Percentiles rank a stretch among this genome's conserved stretches.
These are phyloP conservation scores for Candida neerlandica DNA, from an alignment of 1,139 yeast species.

Conservation along the genomic window DNA sequence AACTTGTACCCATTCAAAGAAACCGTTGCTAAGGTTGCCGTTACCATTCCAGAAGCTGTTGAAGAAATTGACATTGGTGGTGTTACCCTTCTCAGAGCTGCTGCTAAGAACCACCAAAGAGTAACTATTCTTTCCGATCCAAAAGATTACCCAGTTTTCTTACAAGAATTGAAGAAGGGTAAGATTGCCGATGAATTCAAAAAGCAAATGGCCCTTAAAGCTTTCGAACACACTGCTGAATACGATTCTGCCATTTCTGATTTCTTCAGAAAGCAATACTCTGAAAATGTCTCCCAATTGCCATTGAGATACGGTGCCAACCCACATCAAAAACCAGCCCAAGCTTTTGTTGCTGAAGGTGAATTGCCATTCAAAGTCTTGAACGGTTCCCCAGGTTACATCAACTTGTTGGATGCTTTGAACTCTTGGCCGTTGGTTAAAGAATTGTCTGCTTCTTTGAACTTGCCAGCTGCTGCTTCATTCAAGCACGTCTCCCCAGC, in stretches of 20 bases:
- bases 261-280: slow-evolving; percentile 94
- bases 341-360: slow-evolving; percentile 86
- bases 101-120: slow-evolving; percentile 96
- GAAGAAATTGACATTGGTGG: slow-evolving; percentile 99
- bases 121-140: slow-evolving; percentile 96
- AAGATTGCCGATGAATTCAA: slow-evolving; percentile 74
- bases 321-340: slow-evolving; percentile 99
- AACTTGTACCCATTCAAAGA: slow-evolving; percentile 98
- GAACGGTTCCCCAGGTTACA: slow-evolving; percentile 95
- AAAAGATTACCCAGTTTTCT: slow-evolving; percentile 81
- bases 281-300: slow-evolving; percentile 85
- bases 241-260: slow-evolving; percentile 95
- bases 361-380: slow-evolving; percentile 92
- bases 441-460: slow-evolving; percentile 91
- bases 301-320: slow-evolving; percentile 98
- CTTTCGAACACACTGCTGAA: slow-evolving; percentile 97
- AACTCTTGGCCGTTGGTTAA: slow-evolving; percentile 99
- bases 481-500: slow-evolving; percentile 99
- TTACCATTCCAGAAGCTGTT: slow-evolving; percentile 95
- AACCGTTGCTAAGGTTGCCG: slow-evolving; percentile 93
- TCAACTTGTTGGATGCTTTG: slow-evolving; percentile 91
- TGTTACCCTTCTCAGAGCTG: slow-evolving; percentile 94
- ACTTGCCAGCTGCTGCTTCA: slow-evolving; percentile 97
- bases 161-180: slow-evolving; percentile 74
- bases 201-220: slow-evolving; percentile 88